These are phyloP conservation scores for Fusarium devonianum DNA, from an alignment of 2,329 filamentous ascomycete genomes.

Conservation along the genomic window DNA sequence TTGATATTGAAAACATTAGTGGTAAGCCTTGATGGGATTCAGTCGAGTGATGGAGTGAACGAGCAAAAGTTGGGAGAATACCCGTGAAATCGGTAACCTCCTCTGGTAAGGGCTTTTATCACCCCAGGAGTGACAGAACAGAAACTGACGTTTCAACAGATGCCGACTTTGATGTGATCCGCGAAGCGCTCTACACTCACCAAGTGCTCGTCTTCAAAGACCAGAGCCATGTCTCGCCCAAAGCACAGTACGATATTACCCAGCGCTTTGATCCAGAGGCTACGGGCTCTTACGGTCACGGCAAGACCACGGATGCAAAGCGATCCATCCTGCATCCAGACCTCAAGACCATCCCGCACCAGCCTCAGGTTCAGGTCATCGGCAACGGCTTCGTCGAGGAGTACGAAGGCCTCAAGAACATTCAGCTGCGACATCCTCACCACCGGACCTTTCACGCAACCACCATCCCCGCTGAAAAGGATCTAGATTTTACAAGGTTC, in stretches of 20 bases:
- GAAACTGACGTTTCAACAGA: slow-evolving; percentile 52
- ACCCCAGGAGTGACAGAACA: neutral
- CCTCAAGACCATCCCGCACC: slow-evolving; percentile 80
- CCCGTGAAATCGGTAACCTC: slow-evolving; percentile 69
- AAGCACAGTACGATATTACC: slow-evolving; percentile 77
- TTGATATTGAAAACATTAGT: slow-evolving; percentile 67
- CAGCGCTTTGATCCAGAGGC: slow-evolving; percentile 74
- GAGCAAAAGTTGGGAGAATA: slow-evolving; percentile 54
- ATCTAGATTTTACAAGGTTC: slow-evolving; percentile 62
- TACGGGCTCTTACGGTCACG: slow-evolving; percentile 73
- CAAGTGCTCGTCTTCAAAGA: slow-evolving; percentile 76
- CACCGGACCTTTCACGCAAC: slow-evolving; percentile 79
- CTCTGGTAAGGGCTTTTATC: slow-evolving; percentile 53
- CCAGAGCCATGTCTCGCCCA: slow-evolving; percentile 69
- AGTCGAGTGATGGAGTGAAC: slow-evolving; percentile 10
- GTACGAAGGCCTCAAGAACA: slow-evolving; percentile 74
- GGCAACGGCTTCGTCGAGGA: slow-evolving; percentile 74
- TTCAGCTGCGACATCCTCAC: slow-evolving; percentile 76
- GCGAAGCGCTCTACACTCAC: slow-evolving; percentile 70
- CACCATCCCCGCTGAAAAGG: slow-evolving; percentile 62
- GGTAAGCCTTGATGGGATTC: slow-evolving; percentile 54
- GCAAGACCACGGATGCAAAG: slow-evolving; percentile 72
- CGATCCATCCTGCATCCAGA: slow-evolving; percentile 77
- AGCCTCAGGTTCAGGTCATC: slow-evolving; percentile 78
- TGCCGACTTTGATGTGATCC: slow-evolving; percentile 69